These are phyloP conservation scores for Aspergillus sp. DNA, from an alignment of 2,329 filamentous ascomycete genomes.

Conservation along the genomic window DNA sequence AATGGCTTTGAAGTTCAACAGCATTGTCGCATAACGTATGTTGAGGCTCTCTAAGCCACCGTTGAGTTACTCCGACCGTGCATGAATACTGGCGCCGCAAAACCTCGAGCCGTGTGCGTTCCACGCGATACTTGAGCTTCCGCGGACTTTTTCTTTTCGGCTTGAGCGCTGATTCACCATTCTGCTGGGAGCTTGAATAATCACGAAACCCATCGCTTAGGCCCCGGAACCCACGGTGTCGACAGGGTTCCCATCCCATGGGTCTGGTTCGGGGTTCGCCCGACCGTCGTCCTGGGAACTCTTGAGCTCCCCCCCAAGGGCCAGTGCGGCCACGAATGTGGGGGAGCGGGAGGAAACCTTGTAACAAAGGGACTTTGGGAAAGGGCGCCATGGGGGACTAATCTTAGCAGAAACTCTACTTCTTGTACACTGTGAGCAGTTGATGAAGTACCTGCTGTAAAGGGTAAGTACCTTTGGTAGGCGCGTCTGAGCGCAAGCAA, in stretches of 20 bases:
- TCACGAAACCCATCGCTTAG: neutral
- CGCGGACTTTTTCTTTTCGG: neutral
- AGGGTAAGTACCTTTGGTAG: neutral
- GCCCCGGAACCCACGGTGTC: neutral
- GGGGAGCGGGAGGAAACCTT: neutral
- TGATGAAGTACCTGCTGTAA: constrained; percentile 4
- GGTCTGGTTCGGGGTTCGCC: constrained; percentile 16
- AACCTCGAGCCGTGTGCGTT: neutral
- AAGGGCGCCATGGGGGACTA: too few relatives aligned
- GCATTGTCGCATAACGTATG: neutral
- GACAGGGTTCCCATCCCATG: constrained; percentile 19
- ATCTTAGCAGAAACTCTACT: constrained; percentile 5
- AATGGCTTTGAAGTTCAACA: too few relatives aligned
- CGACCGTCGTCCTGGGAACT: constrained; percentile 3
- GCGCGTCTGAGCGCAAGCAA: constrained; percentile 9
- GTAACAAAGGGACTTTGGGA: neutral
- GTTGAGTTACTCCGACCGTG: too few relatives aligned
- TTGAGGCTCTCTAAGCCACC: neutral
- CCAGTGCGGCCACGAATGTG: neutral
- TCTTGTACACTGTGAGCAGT: too few relatives aligned
- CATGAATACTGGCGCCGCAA: neutral
- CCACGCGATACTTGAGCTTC: neutral
- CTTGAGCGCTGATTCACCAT: neutral
- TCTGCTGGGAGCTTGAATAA: neutral
- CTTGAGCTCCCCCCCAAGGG: constrained; percentile 5